Evolutionary conservation across 1,284 basidiomycete genomes (phyloP).

Genomic region (Cutaneotrichosporon cavernicola): DNA sequence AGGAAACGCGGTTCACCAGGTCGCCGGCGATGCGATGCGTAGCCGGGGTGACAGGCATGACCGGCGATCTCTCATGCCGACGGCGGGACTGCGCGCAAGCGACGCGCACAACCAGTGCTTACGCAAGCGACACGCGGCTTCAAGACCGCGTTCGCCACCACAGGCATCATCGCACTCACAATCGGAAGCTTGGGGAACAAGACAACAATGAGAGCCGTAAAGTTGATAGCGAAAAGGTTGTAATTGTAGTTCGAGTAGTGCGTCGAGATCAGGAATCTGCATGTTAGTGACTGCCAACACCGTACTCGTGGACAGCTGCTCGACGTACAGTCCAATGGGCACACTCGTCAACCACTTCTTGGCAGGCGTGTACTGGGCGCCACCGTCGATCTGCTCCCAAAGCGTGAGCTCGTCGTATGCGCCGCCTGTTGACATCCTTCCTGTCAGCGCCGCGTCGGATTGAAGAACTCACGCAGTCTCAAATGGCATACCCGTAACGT

Average conservation of each 20-base stretch:
- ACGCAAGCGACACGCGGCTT: background rate
- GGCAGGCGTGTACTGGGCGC: constrained; percentile 95
- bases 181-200: constrained; percentile 92
- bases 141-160: background rate
- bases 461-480: constrained; percentile 59
- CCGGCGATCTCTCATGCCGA: background rate
- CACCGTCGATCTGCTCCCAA: constrained; percentile 99
- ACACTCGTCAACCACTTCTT: constrained; percentile 96
- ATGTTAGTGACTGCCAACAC: constrained; percentile 4
- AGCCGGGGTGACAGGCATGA: background rate
- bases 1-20: background rate
- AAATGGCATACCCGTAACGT: constrained; percentile 95
- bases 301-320: background rate
- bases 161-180: constrained; percentile 35
- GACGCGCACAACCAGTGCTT: background rate
- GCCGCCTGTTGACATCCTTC: constrained; percentile 64
- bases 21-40: background rate
- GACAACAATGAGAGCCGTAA: constrained; percentile 74
- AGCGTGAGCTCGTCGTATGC: constrained; percentile 96
- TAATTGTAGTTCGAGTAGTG: constrained; percentile 97
- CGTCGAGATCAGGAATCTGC: constrained; percentile 91
- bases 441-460: constrained; percentile 13
- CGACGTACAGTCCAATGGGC: constrained; percentile 80
- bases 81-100: background rate
- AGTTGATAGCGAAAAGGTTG: constrained; percentile 87